Evolutionary conservation across 768 basidiomycete species (phyloP), one percentile per base, ranked within the genome.

Genomic region (Phanerochaete sordida): DNA sequence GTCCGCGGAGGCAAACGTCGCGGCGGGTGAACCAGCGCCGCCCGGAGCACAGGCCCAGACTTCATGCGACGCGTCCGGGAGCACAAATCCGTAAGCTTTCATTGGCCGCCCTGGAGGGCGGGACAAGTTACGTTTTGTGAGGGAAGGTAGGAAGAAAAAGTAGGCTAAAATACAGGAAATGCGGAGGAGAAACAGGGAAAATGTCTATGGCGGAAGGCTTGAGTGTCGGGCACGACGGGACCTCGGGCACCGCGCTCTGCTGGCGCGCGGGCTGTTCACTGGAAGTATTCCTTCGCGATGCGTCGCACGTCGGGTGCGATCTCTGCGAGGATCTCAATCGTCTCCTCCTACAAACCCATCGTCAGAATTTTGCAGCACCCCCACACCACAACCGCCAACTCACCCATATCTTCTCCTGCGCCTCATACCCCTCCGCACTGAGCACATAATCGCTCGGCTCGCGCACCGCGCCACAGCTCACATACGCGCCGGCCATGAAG

Each of bases 371-470:
- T 24, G 9, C 3, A 35, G 27, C 5, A 31, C 43, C 1, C 31
- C 12, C 12, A 7, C 7, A 27, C 9, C 2, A 8, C 21, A n/a
- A 39, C 9, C 31, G 7, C 30, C 2, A 28, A 55, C 74, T 62
- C 64, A 76, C 76, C 75, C 76, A 77, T 9, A 75, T 35, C 31
- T 49, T 63, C n/a, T 71, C 68, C 51, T 76, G 70, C 54, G 68
- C 66, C 24, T 47, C 62, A 31, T 51, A 54, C 0, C 74, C 77
- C 23, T 72, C 65, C 7, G 68, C 64, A 33, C 71, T 70, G 1
- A 74, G 43, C 45, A 74, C 68, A 33, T 70, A 75, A 56, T 77
- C 74, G 30, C 74, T 66, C 21, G 72, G 65, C 55, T 75, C 71
- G 0, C 43, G 49, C 2, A 70, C 15, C 54, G 52, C 3, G 13